phyloP scores from a whole-genome alignment of 2,329 filamentous ascomycete genomes.

The Graphilbum sp. region DNA sequence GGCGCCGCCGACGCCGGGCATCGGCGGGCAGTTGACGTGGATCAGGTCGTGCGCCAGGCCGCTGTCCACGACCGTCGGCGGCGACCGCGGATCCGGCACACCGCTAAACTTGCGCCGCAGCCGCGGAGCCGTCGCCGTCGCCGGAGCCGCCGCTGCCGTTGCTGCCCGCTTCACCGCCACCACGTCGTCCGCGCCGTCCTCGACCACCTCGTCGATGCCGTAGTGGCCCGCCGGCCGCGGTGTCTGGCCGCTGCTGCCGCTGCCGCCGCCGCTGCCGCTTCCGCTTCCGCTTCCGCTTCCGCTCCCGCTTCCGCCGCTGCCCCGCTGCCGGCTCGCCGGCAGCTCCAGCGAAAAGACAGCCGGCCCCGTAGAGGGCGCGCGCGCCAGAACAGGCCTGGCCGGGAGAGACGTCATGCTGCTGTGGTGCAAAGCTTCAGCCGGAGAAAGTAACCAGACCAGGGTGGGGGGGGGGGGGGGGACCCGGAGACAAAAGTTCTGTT shows the following conservation, averaged over 20 bases:
- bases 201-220: conserved; percentile 49
- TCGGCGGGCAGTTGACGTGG: conserved; percentile 44
- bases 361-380: conserved; percentile 1
- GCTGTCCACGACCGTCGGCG: conserved; percentile 43
- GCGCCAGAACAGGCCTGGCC: neutral
- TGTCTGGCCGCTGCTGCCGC: neutral
- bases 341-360: conserved; percentile 25
- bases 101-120: conserved; percentile 37
- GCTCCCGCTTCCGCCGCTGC: conserved; percentile 8
- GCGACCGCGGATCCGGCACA: conserved; percentile 40
- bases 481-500: too few species aligned
- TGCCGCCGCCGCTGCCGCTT: too few species aligned
- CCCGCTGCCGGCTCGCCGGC: conserved; percentile 44
- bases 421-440: too few species aligned
- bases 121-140: conserved; percentile 14
- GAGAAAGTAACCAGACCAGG: too few species aligned
- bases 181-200: conserved; percentile 27
- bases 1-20: conserved; percentile 22
- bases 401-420: neutral
- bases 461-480: too few species aligned
- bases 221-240: conserved; percentile 32
- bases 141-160: conserved; percentile 11
- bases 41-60: conserved; percentile 45
- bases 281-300: too few species aligned
- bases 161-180: too few species aligned